Evolutionary conservation across 2,329 filamentous ascomycete genomes (phyloP), one percentile per base, ranked within the genome.

Genomic region (Alternaria brassicicola): DNA sequence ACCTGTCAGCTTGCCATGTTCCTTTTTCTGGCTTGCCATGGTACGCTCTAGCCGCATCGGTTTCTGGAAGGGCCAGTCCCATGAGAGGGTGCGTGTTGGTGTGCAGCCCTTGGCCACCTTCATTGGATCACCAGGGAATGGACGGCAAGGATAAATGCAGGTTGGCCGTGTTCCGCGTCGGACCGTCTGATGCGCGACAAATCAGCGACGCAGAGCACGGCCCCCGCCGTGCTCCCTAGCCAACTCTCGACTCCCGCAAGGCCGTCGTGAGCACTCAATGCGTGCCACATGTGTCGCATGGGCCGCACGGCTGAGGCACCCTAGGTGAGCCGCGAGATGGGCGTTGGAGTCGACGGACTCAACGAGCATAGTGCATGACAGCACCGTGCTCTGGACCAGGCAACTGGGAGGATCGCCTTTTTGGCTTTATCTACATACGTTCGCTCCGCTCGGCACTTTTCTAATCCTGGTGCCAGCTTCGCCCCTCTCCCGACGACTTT

Each of bases 241-340:
- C 42, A 38, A 49, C 30, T 26, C 21, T 43, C 45, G 42, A 35
- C 31, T 58, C 50, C 43, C 50, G 19, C 53, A 52, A 26, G 41
- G 42, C 49, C 49, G 17, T 42, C 49, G 17, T 42, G 42, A 41
- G 38, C 41, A 48, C 51, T n/a, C n/a, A n/a, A n/a, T n/a, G n/a
- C n/a, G n/a, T n/a, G n/a, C n/a, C n/a, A n/a, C n/a, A n/a, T n/a
- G 50, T 58, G 55, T 54, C 50, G 55, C 55, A 58, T 58, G 55
- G 55, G 19, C 35, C n/a, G 43, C 55, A 58, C 50, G 38, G 50
- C 26, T 38, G 39, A 25, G 41, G 28, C 38, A 55, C 51, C 51
- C 45, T 58, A 45, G 45, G 19, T 45, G 19, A 25, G 9, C 35
- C 25, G 39, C 51, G 25, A 58, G 55, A 55, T 58, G 39, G 55